phyloP scores from a whole-genome alignment of 768 basidiomycete species.

The Hemileccinum impolitum region DNA sequence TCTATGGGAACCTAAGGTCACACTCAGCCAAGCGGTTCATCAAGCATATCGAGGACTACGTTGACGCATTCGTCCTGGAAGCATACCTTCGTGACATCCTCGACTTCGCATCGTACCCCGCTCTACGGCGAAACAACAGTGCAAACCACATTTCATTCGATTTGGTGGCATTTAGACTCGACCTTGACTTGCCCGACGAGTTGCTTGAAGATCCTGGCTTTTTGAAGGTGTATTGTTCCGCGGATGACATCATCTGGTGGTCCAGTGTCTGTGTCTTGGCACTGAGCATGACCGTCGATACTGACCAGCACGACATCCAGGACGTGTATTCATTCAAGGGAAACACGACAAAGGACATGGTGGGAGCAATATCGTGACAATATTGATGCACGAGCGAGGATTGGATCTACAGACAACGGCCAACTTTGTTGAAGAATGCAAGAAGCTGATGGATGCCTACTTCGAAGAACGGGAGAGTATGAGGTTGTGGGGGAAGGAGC shows the following conservation, averaged over 20 bases:
- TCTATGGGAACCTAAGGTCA: constrained; percentile 42
- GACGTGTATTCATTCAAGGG: constrained; percentile 71
- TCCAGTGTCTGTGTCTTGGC: constrained; percentile 50
- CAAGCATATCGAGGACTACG: constrained; percentile 51
- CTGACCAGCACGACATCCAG: constrained; percentile 31
- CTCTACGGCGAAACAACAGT: constrained; percentile 66
- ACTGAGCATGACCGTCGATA: background rate
- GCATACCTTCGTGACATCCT: constrained; percentile 63
- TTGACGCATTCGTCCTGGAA: constrained; percentile 55
- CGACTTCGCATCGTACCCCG: constrained; percentile 48
- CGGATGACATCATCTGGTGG: constrained; percentile 67
- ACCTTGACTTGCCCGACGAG: constrained; percentile 60
- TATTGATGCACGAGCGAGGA: constrained; percentile 55
- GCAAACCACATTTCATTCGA: constrained; percentile 63
- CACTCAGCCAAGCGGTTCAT: constrained; percentile 42
- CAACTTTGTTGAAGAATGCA: constrained; percentile 55
- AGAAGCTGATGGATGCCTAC: constrained; percentile 49
- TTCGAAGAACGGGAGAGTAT: constrained; percentile 43
- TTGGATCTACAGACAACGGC: constrained; percentile 57
- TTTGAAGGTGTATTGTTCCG: constrained; percentile 52
- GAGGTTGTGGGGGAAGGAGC: constrained; percentile 44
- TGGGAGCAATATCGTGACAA: constrained; percentile 67
- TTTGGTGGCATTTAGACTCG: constrained; percentile 57
- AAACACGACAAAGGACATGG: constrained; percentile 63
- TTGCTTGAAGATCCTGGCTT: constrained; percentile 56